Evolutionary conservation across 2,329 filamentous ascomycete genomes (phyloP).

Genomic region (Oidium heveae): DNA sequence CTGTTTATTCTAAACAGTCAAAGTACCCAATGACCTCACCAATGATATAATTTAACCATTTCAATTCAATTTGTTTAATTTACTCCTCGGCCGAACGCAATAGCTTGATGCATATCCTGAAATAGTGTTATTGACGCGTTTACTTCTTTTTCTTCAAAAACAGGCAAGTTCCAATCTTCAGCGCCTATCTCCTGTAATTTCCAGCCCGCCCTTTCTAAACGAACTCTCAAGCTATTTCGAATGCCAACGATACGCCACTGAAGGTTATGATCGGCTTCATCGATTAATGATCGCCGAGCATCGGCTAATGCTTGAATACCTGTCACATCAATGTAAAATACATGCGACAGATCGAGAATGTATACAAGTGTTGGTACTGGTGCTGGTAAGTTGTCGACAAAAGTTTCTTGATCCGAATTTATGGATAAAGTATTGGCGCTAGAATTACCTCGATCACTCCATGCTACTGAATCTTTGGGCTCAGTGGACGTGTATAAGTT

Average conservation of each 20-base stretch:
- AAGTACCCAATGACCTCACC: too few species aligned
- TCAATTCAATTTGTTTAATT: too few species aligned
- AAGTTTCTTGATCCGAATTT: background rate
- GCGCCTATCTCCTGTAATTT: constrained; percentile 1
- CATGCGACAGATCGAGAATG: constrained; percentile 3
- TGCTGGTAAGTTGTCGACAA: background rate
- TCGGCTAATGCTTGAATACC: constrained; percentile 4
- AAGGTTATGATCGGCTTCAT: constrained; percentile 1
- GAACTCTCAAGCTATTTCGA: constrained; percentile 1
- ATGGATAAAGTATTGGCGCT: background rate
- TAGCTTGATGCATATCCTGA: background rate
- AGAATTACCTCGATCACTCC: background rate
- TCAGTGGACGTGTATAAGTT: too few species aligned
- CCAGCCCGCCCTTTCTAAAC: constrained; percentile 5
- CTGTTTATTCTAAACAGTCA: too few species aligned
- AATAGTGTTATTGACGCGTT: background rate
- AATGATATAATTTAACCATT: too few species aligned
- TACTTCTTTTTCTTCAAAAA: background rate
- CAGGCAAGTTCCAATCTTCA: background rate
- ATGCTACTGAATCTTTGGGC: background rate
- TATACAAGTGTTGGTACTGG: background rate
- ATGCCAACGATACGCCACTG: constrained; percentile 4
- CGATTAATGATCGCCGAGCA: constrained; percentile 1
- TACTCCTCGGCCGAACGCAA: background rate
- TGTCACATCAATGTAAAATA: constrained; percentile 3